Evolutionary conservation across 2,329 filamentous ascomycete genomes (phyloP).

Genomic region (Pestalotiopsis sp.): DNA sequence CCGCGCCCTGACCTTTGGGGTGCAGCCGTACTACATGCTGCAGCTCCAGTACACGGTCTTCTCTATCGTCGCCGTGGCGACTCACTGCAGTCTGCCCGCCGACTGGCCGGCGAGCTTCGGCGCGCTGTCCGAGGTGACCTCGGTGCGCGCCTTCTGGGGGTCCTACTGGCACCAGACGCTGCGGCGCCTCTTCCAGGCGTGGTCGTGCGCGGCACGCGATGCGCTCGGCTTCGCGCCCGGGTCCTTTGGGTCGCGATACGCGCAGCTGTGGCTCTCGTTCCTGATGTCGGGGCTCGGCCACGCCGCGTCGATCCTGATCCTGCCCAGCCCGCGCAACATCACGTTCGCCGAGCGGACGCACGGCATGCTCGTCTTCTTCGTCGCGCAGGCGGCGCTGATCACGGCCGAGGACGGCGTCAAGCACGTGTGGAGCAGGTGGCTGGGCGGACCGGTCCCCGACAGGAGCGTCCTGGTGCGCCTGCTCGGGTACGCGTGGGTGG

Average conservation of each 20-base stretch:
- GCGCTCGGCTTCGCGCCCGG: not conserved
- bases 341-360: not conserved
- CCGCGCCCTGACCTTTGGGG: not conserved
- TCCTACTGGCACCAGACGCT: not conserved
- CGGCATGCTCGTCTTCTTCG: not conserved
- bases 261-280: not conserved
- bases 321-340: not conserved
- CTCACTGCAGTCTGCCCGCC: not conserved
- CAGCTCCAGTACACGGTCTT: not conserved
- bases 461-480: too few species aligned
- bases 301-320: not conserved
- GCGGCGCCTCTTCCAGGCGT: not conserved
- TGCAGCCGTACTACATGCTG: not conserved
- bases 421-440: too few species aligned
- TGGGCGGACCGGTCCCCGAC: too few species aligned
- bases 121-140: not conserved
- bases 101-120: slow-evolving; percentile 1
- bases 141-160: not conserved
- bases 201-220: not conserved
- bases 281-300: not conserved
- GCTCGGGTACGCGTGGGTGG: too few species aligned
- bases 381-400: not conserved
- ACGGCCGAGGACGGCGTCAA: not conserved
- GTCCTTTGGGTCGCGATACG: not conserved
- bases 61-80: not conserved